phyloP scores from a whole-genome alignment of 2,329 filamentous ascomycete genomes.

The Ophiocordyceps camponoti-saundersi region DNA sequence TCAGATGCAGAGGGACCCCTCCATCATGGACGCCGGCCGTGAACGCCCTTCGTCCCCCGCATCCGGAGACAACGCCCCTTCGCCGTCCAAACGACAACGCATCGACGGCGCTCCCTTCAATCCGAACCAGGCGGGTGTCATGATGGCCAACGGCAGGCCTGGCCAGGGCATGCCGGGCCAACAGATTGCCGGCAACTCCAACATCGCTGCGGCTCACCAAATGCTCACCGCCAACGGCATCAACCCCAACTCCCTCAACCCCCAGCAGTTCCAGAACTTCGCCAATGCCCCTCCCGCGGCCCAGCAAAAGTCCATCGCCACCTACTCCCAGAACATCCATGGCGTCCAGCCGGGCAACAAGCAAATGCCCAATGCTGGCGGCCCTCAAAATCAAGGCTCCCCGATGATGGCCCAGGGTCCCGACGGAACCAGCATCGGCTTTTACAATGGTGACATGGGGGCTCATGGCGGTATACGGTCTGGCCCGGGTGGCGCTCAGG shows the following conservation, averaged over 20 bases:
- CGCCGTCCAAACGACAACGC: conserved; percentile 77
- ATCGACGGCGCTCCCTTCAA: conserved; percentile 58
- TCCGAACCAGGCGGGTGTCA: conserved; percentile 43
- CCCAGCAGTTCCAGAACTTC: conserved; percentile 56
- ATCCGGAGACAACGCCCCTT: conserved; percentile 74
- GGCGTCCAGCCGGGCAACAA: conserved; percentile 67
- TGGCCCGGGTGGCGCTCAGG: conserved; percentile 28
- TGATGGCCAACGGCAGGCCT: conserved; percentile 61
- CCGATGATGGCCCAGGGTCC: conserved; percentile 65
- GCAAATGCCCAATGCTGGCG: conserved; percentile 55
- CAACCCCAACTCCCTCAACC: conserved; percentile 55
- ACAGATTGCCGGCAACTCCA: conserved; percentile 40
- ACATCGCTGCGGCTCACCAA: conserved; percentile 35
- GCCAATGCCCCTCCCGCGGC: conserved; percentile 36
- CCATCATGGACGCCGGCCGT: conserved; percentile 71
- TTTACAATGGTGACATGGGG: conserved; percentile 48
- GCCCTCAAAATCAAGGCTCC: conserved; percentile 61
- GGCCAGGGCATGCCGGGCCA: conserved; percentile 55
- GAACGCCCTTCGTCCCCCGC: conserved; percentile 68
- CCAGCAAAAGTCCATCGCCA: conserved; percentile 72
- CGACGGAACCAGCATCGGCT: conserved; percentile 40
- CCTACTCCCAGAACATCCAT: conserved; percentile 74
- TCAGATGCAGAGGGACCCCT: conserved; percentile 77
- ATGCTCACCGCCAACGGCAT: conserved; percentile 55
- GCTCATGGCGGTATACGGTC: conserved; percentile 41